These are phyloP conservation scores for Anaeramoeba flamelloides DNA, from an alignment of 78 protist species.

Conservation along the genomic window DNA sequence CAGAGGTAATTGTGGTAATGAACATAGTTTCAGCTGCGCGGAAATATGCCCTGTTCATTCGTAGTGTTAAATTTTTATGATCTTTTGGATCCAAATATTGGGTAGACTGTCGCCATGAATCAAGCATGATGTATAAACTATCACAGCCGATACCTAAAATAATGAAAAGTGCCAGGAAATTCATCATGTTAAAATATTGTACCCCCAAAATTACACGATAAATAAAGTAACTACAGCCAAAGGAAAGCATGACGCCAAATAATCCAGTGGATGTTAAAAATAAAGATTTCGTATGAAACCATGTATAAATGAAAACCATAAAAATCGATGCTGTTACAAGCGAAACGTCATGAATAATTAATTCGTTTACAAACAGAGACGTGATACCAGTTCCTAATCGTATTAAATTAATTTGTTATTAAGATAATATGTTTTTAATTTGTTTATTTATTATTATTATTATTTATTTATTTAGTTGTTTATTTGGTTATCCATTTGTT, in stretches of 20 bases:
- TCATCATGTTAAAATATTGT: constrained; percentile 1
- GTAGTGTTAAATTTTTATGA: not conserved
- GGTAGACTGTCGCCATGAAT: constrained; percentile 17
- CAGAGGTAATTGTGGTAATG: not conserved
- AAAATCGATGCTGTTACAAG: constrained; percentile 1
- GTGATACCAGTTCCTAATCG: constrained; percentile 2
- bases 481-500: too few relatives aligned
- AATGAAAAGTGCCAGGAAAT: constrained; percentile 14
- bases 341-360: constrained; percentile 12
- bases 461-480: too few relatives aligned
- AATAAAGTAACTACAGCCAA: constrained; percentile 14
- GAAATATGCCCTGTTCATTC: constrained; percentile 20
- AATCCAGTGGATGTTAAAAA: constrained; percentile 20
- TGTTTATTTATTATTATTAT: too few relatives aligned
- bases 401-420: not conserved
- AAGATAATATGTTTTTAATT: too few relatives aligned
- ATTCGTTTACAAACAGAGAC: not conserved
- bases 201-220: constrained; percentile 8
- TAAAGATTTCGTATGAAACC: constrained; percentile 11
- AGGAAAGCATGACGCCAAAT: constrained; percentile 14
- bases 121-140: constrained; percentile 21
- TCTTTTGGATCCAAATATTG: not conserved
- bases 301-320: constrained; percentile 18
- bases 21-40: not conserved
- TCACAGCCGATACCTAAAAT: constrained; percentile 28